Percentiles rank a stretch among this genome's conserved stretches.
These are phyloP conservation scores for Phlebiopsis flavidoalba DNA, from an alignment of 768 basidiomycete genomes.

Conservation along the genomic window DNA sequence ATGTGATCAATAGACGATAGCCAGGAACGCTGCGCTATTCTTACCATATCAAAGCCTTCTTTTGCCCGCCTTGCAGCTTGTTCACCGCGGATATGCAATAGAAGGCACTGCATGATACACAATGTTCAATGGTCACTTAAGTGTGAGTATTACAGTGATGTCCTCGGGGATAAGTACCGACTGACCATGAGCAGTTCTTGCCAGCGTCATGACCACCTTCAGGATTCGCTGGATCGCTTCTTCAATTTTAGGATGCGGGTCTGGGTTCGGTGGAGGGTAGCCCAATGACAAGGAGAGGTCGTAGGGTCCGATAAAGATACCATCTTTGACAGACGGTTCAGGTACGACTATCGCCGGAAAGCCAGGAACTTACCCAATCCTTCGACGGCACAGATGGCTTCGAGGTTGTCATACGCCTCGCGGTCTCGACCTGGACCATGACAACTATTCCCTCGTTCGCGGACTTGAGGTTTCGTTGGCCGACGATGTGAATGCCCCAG, in stretches of 20 bases:
- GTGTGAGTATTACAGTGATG: background rate
- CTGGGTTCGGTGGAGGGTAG: constrained; percentile 54
- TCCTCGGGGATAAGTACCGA: background rate
- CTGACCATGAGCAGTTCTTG: constrained; percentile 67
- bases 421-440: constrained; percentile 40
- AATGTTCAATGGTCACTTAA: background rate
- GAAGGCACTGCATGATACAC: constrained; percentile 34
- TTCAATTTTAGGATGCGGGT: constrained; percentile 63
- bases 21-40: constrained; percentile 1
- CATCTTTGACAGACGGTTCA: constrained; percentile 28
- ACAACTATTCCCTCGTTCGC: constrained; percentile 38
- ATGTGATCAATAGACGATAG: background rate
- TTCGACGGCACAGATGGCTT: constrained; percentile 33
- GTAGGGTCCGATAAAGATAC: constrained; percentile 62
- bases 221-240: constrained; percentile 51
- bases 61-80: constrained; percentile 39
- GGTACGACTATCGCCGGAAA: background rate
- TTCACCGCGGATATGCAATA: constrained; percentile 41
- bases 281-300: constrained; percentile 63
- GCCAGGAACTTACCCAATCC: constrained; percentile 29
- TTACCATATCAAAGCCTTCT: constrained; percentile 49
- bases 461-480: constrained; percentile 39
- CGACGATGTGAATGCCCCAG: constrained; percentile 55
- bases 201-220: constrained; percentile 42
- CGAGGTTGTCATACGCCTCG: constrained; percentile 35